Percentiles rank a stretch among this genome's conserved stretches.
Evolutionary conservation across 805 yeast genomes (phyloP).

Genomic region (Yarrowia sp.): DNA sequence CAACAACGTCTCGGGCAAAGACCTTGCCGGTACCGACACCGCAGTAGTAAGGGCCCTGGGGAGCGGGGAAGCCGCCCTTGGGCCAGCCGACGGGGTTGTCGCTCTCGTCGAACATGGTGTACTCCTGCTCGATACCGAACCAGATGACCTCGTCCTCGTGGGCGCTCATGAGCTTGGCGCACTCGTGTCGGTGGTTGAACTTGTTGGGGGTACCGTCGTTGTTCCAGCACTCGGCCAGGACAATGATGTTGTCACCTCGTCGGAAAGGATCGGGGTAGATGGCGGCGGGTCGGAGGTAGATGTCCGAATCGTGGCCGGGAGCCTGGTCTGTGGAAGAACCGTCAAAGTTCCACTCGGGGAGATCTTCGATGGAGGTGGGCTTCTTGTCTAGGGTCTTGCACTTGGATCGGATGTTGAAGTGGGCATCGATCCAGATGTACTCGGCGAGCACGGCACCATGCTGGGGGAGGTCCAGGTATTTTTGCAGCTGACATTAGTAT

Average conservation of each 20-base stretch:
- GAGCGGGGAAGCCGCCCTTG: slow-evolving; percentile 99
- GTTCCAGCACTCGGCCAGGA: slow-evolving; percentile 95
- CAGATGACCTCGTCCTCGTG: slow-evolving; percentile 81
- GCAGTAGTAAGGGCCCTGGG: slow-evolving; percentile 99
- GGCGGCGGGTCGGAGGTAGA: slow-evolving; percentile 93
- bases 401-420: slow-evolving; percentile 88
- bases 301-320: slow-evolving; percentile 95
- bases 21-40: slow-evolving; percentile 99
- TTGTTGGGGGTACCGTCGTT: slow-evolving; percentile 99
- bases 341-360: slow-evolving; percentile 99
- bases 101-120: slow-evolving; percentile 88
- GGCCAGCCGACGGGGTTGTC: slow-evolving; percentile 98
- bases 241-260: slow-evolving; percentile 94
- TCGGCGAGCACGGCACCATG: slow-evolving; percentile 87
- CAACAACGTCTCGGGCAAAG: slow-evolving; percentile 95
- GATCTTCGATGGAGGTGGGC: slow-evolving; percentile 72
- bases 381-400: slow-evolving; percentile 77
- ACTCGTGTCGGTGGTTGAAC: slow-evolving; percentile 96
- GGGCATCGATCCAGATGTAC: slow-evolving; percentile 96
- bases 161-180: slow-evolving; percentile 91
- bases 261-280: slow-evolving; percentile 96
- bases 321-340: slow-evolving; percentile 99
- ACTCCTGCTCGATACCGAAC: slow-evolving; percentile 99
- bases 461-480: slow-evolving; percentile 82
- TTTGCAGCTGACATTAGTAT: slow-evolving; percentile 36